These are phyloP conservation scores for Trypanosoma conorhini DNA, from an alignment of 208 protist genomes.

Conservation along the genomic window DNA sequence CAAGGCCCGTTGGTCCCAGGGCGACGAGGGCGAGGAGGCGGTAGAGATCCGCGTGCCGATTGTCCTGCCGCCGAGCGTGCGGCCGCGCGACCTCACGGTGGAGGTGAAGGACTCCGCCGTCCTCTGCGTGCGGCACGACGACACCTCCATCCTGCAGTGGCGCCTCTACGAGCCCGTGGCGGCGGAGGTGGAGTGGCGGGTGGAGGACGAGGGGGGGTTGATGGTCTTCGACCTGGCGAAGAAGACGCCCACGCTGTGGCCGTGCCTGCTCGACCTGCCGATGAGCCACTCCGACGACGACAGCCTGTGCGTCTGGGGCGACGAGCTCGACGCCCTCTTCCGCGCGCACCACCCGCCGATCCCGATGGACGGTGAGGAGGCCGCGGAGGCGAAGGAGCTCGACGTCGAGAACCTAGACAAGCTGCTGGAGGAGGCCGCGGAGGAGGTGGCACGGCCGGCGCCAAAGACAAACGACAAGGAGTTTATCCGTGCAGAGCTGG, in stretches of 20 bases:
- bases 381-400: constrained; percentile 23
- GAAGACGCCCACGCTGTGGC: constrained; percentile 52
- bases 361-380: constrained; percentile 23
- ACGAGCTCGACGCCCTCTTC: constrained; percentile 75
- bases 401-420: constrained; percentile 64
- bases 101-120: constrained; percentile 77
- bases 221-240: constrained; percentile 80
- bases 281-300: constrained; percentile 52
- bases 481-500: constrained; percentile 74
- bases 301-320: constrained; percentile 42
- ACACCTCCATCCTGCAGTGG: constrained; percentile 76
- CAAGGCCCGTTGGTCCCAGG: constrained; percentile 72
- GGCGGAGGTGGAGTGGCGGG: constrained; percentile 81
- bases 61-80: constrained; percentile 57
- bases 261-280: constrained; percentile 75
- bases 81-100: constrained; percentile 72
- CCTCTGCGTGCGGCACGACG: constrained; percentile 69
- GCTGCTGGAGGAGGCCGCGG: constrained; percentile 75
- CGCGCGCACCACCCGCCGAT: constrained; percentile 60
- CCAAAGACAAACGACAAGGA: constrained; percentile 36
- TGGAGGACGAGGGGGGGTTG: constrained; percentile 57
- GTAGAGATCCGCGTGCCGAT: constrained; percentile 80
- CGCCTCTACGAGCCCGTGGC: constrained; percentile 75
- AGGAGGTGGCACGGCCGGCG: constrained; percentile 46
- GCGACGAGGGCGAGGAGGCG: constrained; percentile 52